Percentiles rank a stretch among this genome's conserved stretches.
Evolutionary conservation across 345 rosid genomes (phyloP).

Genomic region (Odontarrhena argentea): DNA sequence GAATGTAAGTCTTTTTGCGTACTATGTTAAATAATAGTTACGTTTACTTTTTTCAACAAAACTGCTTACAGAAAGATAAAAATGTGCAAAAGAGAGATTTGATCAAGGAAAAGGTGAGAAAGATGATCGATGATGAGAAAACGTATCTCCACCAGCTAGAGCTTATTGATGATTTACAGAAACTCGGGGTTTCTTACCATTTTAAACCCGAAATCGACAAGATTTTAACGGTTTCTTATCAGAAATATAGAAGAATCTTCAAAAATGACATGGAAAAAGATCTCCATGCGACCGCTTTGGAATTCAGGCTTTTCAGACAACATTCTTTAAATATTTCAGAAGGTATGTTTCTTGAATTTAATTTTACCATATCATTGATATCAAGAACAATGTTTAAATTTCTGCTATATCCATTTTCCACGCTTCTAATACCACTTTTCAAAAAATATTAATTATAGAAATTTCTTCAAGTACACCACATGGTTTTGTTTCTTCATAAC

Average conservation of each 20-base stretch:
- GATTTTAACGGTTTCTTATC: conserved; percentile 31
- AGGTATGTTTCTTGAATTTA: conserved; percentile 1
- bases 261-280: conserved; percentile 20
- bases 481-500: too few relatives aligned
- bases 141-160: conserved; percentile 14
- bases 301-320: conserved; percentile 45
- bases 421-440: too few relatives aligned
- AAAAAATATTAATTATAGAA: too few relatives aligned
- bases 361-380: too few relatives aligned
- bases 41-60: too few relatives aligned
- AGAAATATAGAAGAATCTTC: background rate
- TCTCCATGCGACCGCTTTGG: conserved; percentile 36
- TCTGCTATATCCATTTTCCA: too few relatives aligned
- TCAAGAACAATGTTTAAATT: too few relatives aligned
- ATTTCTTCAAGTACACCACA: too few relatives aligned
- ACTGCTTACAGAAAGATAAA: conserved; percentile 18
- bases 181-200: conserved; percentile 52
- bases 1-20: background rate
- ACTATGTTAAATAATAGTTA: conserved; percentile 3
- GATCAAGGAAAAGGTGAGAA: conserved; percentile 29
- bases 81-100: conserved; percentile 19
- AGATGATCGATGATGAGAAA: conserved; percentile 23
- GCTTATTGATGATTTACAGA: conserved; percentile 32
- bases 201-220: conserved; percentile 43
- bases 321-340: conserved; percentile 40